These are phyloP conservation scores for Colletotrichum ledebouriae DNA, from an alignment of 2,329 filamentous ascomycete genomes.

Conservation along the genomic window DNA sequence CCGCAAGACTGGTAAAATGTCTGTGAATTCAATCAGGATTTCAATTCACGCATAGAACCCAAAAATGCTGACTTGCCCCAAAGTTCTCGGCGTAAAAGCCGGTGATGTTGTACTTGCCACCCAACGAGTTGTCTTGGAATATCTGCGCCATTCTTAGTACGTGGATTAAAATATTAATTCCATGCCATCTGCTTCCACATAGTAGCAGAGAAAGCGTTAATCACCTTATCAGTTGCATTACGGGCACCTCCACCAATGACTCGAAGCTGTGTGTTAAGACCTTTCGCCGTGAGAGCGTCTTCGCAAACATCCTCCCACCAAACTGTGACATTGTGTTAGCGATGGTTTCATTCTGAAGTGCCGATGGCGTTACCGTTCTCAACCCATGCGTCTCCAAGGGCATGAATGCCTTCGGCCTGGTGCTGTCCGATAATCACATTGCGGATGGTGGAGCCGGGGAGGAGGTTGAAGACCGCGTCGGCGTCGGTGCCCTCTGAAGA, in stretches of 20 bases:
- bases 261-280: slow-evolving; percentile 48
- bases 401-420: slow-evolving; percentile 52
- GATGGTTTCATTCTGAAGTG: too few relatives aligned
- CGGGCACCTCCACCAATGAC: slow-evolving; percentile 48
- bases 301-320: slow-evolving; percentile 51
- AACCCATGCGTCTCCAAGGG: slow-evolving; percentile 49
- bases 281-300: slow-evolving; percentile 48
- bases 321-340: slow-evolving; percentile 34
- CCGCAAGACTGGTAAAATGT: slow-evolving; percentile 50
- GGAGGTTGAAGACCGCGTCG: slow-evolving; percentile 56
- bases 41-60: too few relatives aligned
- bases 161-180: too few relatives aligned
- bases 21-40: neutral
- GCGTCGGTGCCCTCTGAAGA: slow-evolving; percentile 54
- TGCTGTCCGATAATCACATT: slow-evolving; percentile 57
- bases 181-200: too few relatives aligned
- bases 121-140: slow-evolving; percentile 49
- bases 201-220: too few relatives aligned
- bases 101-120: slow-evolving; percentile 50
- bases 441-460: slow-evolving; percentile 52
- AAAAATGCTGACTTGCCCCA: slow-evolving; percentile 29
- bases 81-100: slow-evolving; percentile 49
- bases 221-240: slow-evolving; percentile 49
- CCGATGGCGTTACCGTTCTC: slow-evolving; percentile 46
- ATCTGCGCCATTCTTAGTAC: slow-evolving; percentile 39